Conservation (phyloP, 352 stramenopile genomes). For the Pythium chondricola region DNA sequence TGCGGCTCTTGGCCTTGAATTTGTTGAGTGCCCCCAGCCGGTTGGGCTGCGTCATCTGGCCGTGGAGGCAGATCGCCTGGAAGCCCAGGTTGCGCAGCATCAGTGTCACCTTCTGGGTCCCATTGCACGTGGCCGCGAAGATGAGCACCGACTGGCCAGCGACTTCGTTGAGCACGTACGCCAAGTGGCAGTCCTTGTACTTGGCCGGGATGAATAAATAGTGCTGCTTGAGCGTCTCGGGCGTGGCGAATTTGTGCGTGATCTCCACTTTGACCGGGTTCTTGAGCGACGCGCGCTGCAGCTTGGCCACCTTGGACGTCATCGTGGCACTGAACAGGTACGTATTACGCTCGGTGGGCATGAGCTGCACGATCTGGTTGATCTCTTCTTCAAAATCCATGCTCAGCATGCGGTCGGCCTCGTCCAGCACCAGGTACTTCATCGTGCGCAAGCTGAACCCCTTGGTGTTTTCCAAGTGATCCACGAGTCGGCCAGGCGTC, state of each 20-base stretch:
- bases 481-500: constrained; percentile 90
- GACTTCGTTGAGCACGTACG: constrained; percentile 98
- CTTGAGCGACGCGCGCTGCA: constrained; percentile 95
- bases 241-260: constrained; percentile 96
- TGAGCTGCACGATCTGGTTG: constrained; percentile 97
- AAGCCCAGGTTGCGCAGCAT: constrained; percentile 98
- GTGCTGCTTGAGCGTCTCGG: constrained; percentile 96
- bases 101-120: constrained; percentile 93
- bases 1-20: constrained; percentile 92
- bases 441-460: constrained; percentile 90
- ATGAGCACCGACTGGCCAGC: constrained; percentile 96
- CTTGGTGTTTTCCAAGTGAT: constrained; percentile 96
- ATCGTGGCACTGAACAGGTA: constrained; percentile 99
- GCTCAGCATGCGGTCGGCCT: constrained; percentile 93
- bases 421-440: constrained; percentile 92
- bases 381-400: constrained; percentile 99
- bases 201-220: constrained; percentile 99
- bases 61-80: constrained; percentile 96
- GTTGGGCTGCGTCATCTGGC: constrained; percentile 98
- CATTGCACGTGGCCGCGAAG: constrained; percentile 98
- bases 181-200: constrained; percentile 99
- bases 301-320: constrained; percentile 98
- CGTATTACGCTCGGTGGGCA: constrained; percentile 92
- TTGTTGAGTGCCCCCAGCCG: constrained; percentile 96
- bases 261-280: constrained; percentile 97